A percentile compares a stretch with the other conserved stretches of the same genome.
Evolutionary conservation across 371 early-diverging fungal genomes (phyloP).

Genomic region (Lichtheimia hyalospora): DNA sequence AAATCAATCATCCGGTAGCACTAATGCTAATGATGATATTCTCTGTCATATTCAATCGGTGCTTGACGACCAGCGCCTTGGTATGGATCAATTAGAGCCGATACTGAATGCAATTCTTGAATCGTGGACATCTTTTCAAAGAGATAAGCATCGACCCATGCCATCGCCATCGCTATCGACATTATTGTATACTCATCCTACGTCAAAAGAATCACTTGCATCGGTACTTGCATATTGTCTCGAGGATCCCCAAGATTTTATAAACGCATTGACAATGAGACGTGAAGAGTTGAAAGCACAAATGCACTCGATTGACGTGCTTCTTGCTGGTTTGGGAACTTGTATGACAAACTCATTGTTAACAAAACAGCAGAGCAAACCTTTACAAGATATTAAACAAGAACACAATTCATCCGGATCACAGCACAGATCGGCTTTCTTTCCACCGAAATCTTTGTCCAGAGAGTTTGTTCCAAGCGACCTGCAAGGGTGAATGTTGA

Average conservation of each 20-base stretch:
- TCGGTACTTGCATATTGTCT: slow-evolving; percentile 12
- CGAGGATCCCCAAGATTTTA: slow-evolving; percentile 20
- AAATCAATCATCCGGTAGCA: too few species aligned
- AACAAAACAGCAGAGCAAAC: background rate
- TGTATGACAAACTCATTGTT: background rate
- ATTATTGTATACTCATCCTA: background rate
- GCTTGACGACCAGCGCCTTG: too few species aligned
- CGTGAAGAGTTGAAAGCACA: slow-evolving; percentile 25
- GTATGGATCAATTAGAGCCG: too few species aligned
- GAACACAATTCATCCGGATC: background rate
- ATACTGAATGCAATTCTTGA: too few species aligned
- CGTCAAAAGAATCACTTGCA: background rate
- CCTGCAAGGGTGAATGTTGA: too few species aligned
- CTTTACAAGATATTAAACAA: background rate
- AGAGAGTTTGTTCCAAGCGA: too few species aligned
- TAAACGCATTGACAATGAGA: slow-evolving; percentile 19
- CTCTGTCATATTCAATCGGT: too few species aligned
- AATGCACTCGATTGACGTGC: background rate
- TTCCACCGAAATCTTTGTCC: background rate
- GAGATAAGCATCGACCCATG: background rate
- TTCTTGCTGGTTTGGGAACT: background rate
- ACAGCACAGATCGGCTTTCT: slow-evolving; percentile 4
- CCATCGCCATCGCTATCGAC: background rate
- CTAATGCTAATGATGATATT: too few species aligned
- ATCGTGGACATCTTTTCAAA: too few species aligned